Base-by-base conservation (phyloP, 2,329 filamentous ascomycete genomes). In the Cercospora sesami region DNA sequence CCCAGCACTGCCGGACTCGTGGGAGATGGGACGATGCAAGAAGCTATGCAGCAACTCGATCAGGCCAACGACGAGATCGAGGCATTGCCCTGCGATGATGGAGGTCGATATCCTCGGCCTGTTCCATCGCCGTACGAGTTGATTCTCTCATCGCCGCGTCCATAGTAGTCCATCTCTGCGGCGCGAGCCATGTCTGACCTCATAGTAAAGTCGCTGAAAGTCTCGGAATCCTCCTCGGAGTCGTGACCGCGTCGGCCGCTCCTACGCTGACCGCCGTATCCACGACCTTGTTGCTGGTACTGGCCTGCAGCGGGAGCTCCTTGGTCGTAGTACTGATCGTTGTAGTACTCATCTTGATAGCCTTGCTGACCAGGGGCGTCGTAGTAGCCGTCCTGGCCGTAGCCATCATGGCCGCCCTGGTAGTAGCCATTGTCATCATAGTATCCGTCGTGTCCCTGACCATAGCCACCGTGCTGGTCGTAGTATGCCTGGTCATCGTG, bases 181-280 rank as follows among this genome's bases (percentile, higher is more conserved):
- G 94, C 94, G 72, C 95, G 91, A 73, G 94, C 94, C 89, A 97
- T 97, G 81, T 99, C 95, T 12, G 95, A 99, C 79, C 93, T 94
- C 95, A 99, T 99, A 65, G 95, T 99, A 82, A 99, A 99, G 81
- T 99, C 95, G 79, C 94, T 98, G 82, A 99, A 99, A 0, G 95
- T 98, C 83, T 99, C 95, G 0, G 95, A 99, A 75, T 98, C 95
- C 75, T 98, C 95, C 78, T 99, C 95, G 0, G 94, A 97, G 71
- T 94, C 93, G 73, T 87, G 81, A 5, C 91, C 90, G 63, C 91
- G 91, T 63, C 87, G 89, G 53, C 74, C 73, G 26, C 72, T 68
- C 26, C 65, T 86, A 65, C 85, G 84, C 66, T 83, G 82, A 63
- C 72, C 62, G 21, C 30, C 75, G 66, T 73, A 72, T 72, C 82